Percentiles rank a stretch among this genome's conserved stretches.
phyloP scores from a whole-genome alignment of 179 eudicot species.

The Vitellaria paradoxa region DNA sequence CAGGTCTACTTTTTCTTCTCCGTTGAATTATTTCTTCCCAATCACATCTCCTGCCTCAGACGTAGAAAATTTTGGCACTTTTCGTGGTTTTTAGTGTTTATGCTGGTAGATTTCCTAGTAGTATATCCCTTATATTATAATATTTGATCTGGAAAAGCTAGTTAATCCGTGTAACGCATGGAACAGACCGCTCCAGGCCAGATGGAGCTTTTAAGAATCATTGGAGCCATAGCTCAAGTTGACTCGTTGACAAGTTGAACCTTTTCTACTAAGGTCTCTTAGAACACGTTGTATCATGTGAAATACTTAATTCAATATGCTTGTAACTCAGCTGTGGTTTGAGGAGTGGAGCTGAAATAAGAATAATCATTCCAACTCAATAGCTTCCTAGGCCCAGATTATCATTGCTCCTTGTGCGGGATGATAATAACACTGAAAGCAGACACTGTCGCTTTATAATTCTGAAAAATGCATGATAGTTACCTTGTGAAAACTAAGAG shows the following conservation, averaged over 20 bases:
- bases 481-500: neutral
- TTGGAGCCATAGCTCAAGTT: neutral
- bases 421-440: neutral
- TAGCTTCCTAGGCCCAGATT: neutral
- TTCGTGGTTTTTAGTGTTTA: neutral
- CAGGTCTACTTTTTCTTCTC: slow-evolving; percentile 38
- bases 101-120: neutral
- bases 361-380: neutral
- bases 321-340: neutral
- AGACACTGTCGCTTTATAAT: no score
- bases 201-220: neutral
- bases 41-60: neutral
- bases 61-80: neutral
- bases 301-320: neutral
- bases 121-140: neutral
- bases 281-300: neutral
- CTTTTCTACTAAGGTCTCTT: neutral
- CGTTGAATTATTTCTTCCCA: neutral
- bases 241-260: neutral
- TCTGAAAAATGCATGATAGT: no score
- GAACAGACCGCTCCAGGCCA: neutral
- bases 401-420: neutral
- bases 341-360: neutral
- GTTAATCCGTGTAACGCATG: neutral
- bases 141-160: neutral